Conservation (phyloP, 139 green algal genomes). For the Chlorokybus atmophyticus region DNA sequence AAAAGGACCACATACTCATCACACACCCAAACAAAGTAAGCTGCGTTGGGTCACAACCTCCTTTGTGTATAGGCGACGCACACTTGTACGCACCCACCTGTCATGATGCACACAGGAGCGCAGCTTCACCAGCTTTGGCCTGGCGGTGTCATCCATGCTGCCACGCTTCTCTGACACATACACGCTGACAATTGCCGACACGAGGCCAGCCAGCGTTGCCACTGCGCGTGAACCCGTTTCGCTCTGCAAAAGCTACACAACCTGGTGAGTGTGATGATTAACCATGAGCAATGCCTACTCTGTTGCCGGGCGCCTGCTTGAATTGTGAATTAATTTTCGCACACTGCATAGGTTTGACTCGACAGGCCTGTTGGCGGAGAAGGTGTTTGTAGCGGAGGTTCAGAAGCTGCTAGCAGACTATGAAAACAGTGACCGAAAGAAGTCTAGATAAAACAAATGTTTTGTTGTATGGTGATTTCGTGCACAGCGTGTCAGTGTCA, state of each 20-base stretch:
- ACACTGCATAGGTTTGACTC: constrained; percentile 1
- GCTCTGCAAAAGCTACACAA: too few species aligned
- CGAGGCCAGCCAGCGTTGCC: neutral
- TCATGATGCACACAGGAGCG: constrained; percentile 6
- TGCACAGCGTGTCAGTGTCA: too few species aligned
- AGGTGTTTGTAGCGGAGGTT: neutral
- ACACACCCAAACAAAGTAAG: neutral
- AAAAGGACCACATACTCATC: neutral
- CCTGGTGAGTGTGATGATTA: too few species aligned
- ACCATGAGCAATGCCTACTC: too few species aligned
- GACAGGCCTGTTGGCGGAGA: neutral
- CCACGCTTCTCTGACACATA: constrained; percentile 15
- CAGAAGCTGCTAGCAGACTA: neutral
- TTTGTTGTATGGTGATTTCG: too few species aligned
- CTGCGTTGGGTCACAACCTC: too few species aligned
- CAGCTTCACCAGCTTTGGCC: constrained; percentile 10
- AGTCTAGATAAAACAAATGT: too few species aligned
- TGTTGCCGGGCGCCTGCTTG: too few species aligned
- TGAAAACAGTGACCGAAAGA: neutral
- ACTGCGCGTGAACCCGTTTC: too few species aligned
- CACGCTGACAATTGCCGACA: constrained; percentile 22
- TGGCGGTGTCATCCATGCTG: constrained; percentile 25
- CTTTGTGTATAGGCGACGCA: too few species aligned
- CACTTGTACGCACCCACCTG: neutral
- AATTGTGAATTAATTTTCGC: too few species aligned